Conservation (phyloP, 768 basidiomycete genomes). For the Mycena latifolia region DNA sequence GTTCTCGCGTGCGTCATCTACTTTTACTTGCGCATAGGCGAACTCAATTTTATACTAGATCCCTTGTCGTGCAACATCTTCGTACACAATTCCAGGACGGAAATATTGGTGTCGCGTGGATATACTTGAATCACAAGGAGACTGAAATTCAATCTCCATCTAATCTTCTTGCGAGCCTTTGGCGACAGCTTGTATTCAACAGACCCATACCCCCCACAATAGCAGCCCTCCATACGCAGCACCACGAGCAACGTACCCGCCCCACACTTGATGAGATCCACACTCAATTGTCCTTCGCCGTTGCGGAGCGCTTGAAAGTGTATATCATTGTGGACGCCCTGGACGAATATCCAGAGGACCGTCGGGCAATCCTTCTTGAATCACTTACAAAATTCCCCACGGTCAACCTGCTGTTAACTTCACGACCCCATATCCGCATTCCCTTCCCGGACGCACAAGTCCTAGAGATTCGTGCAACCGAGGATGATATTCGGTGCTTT, state of each 20-base stretch:
- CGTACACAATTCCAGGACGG: background rate
- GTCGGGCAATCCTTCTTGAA: background rate
- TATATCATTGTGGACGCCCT: no score
- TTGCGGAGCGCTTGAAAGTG: background rate
- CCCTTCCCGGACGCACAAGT: background rate
- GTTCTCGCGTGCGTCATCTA: background rate
- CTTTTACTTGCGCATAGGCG: background rate
- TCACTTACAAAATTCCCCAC: background rate
- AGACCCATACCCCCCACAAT: background rate
- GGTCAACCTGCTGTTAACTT: background rate
- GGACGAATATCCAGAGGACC: conserved; percentile 14
- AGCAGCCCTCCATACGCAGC: background rate
- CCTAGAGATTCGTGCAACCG: conserved; percentile 2
- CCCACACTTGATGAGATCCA: background rate
- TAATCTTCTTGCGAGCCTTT: conserved; percentile 1
- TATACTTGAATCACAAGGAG: conserved; percentile 7
- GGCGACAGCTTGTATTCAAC: conserved; percentile 1
- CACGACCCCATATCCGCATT: conserved; percentile 4
- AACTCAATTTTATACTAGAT: background rate
- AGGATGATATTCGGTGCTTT: background rate
- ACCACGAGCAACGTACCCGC: background rate
- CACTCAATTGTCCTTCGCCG: background rate
- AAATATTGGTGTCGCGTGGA: conserved; percentile 6
- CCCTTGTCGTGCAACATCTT: conserved; percentile 7
- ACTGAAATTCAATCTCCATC: background rate